phyloP scores from a whole-genome alignment of 768 basidiomycete genomes.

The Tricholoma flavovirens region DNA sequence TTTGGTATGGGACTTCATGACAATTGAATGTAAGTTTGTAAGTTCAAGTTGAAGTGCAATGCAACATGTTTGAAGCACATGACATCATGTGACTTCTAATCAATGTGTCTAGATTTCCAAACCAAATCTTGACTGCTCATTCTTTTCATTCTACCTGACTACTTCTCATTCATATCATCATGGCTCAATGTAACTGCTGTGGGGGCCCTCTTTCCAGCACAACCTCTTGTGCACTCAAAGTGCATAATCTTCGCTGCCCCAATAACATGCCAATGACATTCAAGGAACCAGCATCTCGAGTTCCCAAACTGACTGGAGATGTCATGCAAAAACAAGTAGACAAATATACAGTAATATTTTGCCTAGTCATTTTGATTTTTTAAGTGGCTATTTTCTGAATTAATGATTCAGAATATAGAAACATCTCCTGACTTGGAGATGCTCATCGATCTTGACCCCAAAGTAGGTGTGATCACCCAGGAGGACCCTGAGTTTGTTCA shows the following conservation, averaged over 20 bases:
- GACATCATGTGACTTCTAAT: neutral
- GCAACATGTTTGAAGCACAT: neutral
- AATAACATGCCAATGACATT: neutral
- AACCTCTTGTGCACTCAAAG: neutral
- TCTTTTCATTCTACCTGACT: neutral
- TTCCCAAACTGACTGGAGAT: neutral
- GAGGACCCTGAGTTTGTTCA: neutral
- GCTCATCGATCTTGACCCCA: neutral
- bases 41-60: too few species aligned
- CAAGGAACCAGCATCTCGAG: neutral
- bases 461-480: neutral
- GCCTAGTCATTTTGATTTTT: neutral
- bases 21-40: too few species aligned
- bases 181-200: too few species aligned
- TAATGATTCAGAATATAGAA: neutral
- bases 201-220: neutral
- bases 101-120: neutral
- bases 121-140: neutral
- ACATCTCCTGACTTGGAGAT: neutral
- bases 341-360: neutral
- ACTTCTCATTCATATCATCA: neutral
- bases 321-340: neutral
- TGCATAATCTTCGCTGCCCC: neutral
- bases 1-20: too few species aligned
- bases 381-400: neutral